phyloP scores from a whole-genome alignment of 805 yeast genomes.

The Metschnikowia reukaufii region DNA sequence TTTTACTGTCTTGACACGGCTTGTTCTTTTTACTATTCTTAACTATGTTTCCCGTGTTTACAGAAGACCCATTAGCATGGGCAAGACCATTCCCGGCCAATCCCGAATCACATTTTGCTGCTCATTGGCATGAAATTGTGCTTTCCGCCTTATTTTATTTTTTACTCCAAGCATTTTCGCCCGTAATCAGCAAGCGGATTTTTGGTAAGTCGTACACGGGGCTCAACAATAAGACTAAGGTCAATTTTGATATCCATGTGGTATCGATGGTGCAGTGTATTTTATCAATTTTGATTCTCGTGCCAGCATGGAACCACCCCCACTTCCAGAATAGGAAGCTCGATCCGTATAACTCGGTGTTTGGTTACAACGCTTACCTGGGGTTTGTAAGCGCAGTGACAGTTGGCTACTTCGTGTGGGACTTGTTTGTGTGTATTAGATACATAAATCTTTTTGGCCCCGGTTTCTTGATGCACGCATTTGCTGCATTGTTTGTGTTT shows the following conservation, averaged over 20 bases:
- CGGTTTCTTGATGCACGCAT: slow-evolving; percentile 81
- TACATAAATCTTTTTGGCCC: slow-evolving; percentile 71
- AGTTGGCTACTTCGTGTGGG: slow-evolving; percentile 92
- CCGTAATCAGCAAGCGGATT: slow-evolving; percentile 45
- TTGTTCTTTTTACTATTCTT: not conserved
- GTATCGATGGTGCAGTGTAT: slow-evolving; percentile 85
- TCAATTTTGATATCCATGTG: slow-evolving; percentile 87
- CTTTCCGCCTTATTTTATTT: slow-evolving; percentile 62
- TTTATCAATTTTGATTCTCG: slow-evolving; percentile 55
- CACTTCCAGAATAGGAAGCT: slow-evolving; percentile 35
- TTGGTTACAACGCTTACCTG: slow-evolving; percentile 73
- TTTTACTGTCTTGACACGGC: not conserved
- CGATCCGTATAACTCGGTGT: slow-evolving; percentile 46
- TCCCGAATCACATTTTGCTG: slow-evolving; percentile 43
- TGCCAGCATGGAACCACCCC: slow-evolving; percentile 66
- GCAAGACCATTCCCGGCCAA: slow-evolving; percentile 47
- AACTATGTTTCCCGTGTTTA: slow-evolving; percentile 24
- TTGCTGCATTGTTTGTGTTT: slow-evolving; percentile 78
- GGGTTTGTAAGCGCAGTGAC: slow-evolving; percentile 73
- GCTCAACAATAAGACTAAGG: slow-evolving; percentile 45
- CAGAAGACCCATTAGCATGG: slow-evolving; percentile 44
- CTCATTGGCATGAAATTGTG: slow-evolving; percentile 77
- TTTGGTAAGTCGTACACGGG: slow-evolving; percentile 57
- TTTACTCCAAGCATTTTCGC: slow-evolving; percentile 51
- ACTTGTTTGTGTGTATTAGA: slow-evolving; percentile 63